phyloP scores from a whole-genome alignment of 106 monocot genomes.

The Dioscorea zingiberensis region DNA sequence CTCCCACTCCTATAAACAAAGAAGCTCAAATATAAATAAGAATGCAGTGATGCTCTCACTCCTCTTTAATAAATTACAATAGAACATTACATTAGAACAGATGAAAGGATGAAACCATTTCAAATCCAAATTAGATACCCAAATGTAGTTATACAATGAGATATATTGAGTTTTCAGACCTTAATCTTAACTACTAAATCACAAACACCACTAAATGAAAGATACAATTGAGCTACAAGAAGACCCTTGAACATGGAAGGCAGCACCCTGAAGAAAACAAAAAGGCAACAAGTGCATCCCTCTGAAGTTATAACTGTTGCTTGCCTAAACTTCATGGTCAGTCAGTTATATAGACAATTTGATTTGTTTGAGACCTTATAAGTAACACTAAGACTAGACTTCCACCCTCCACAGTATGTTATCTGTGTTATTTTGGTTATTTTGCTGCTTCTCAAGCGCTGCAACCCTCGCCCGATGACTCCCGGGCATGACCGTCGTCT shows the following conservation, averaged over 20 bases:
- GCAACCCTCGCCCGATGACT: conserved; percentile 61
- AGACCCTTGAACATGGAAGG: no score
- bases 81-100: no score
- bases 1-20: no score
- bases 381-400: conserved; percentile 10
- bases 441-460: no score
- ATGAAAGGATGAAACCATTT: no score
- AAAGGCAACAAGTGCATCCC: background rate
- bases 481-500: conserved; percentile 7
- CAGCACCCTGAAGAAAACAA: conserved; percentile 5
- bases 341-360: conserved; percentile 21
- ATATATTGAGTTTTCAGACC: background rate
- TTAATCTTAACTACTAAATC: background rate
- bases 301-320: background rate
- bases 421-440: conserved; percentile 23
- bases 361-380: background rate
- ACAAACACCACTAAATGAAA: background rate
- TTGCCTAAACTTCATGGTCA: background rate
- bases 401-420: conserved; percentile 68
- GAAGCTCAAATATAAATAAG: no score
- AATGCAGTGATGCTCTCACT: no score
- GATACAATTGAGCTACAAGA: no score
- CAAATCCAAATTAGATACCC: no score
- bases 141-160: background rate
- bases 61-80: no score